A percentile compares a stretch with the other conserved stretches of the same genome.
Evolutionary conservation across 495 filamentous ascomycete species (phyloP).

Genomic region (Thermochaetoides thermophila): DNA sequence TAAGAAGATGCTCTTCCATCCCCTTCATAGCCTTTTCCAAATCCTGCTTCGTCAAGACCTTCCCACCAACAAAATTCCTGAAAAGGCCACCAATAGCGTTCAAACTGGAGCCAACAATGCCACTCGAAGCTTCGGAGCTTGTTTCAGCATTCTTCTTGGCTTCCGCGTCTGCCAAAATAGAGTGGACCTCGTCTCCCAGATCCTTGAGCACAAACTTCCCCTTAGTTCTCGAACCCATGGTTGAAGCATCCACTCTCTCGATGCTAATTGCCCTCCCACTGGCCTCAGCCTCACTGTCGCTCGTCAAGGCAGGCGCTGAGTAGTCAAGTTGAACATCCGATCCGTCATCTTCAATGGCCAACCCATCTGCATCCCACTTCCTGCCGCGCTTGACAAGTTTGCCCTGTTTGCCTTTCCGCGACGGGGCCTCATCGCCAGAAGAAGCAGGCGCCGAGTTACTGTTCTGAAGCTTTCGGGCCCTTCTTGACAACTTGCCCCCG

Average conservation of each 20-base stretch:
- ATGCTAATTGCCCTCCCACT: slow-evolving; percentile 33
- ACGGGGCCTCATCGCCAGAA: slow-evolving; percentile 62
- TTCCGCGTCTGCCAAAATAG: slow-evolving; percentile 60
- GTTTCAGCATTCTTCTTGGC: slow-evolving; percentile 44
- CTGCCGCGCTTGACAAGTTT: slow-evolving; percentile 69
- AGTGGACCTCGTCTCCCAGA: slow-evolving; percentile 82
- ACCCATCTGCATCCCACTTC: slow-evolving; percentile 80
- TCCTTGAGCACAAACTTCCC: slow-evolving; percentile 92
- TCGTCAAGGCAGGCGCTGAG: slow-evolving; percentile 40
- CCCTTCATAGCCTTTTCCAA: slow-evolving; percentile 81
- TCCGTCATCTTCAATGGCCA: slow-evolving; percentile 77
- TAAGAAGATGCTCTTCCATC: slow-evolving; percentile 89
- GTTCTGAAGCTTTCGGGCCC: slow-evolving; percentile 61
- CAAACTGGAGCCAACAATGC: slow-evolving; percentile 62
- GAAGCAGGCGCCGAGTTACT: slow-evolving; percentile 52
- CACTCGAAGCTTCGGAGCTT: slow-evolving; percentile 26
- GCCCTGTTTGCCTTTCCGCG: slow-evolving; percentile 40
- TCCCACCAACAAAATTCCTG: slow-evolving; percentile 86
- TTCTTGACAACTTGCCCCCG: slow-evolving; percentile 58
- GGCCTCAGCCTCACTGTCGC: slow-evolving; percentile 39
- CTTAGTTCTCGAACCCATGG: slow-evolving; percentile 76
- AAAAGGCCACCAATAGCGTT: slow-evolving; percentile 75
- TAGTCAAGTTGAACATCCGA: slow-evolving; percentile 76
- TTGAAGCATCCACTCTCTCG: slow-evolving; percentile 58
- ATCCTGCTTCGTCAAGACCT: slow-evolving; percentile 73